phyloP scores from a whole-genome alignment of 441 rosid species.

The Hura crepitans region DNA sequence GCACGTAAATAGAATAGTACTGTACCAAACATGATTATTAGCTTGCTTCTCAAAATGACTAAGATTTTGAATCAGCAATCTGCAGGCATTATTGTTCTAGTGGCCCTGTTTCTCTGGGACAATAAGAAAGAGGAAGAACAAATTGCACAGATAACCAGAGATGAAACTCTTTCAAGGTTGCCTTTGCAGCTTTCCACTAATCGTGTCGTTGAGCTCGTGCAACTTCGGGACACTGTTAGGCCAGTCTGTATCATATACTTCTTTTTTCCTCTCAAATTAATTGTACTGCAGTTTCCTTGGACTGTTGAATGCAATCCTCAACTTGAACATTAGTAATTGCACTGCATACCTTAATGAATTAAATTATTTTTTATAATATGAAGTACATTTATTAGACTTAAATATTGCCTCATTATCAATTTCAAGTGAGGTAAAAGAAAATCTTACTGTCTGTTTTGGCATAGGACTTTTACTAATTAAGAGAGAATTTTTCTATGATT shows the following conservation, averaged over 20 bases:
- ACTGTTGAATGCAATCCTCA: slow-evolving; percentile 8
- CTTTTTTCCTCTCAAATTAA: slow-evolving; percentile 8
- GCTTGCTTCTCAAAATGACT: slow-evolving; percentile 43
- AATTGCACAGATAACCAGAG: slow-evolving; percentile 74
- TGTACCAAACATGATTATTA: slow-evolving; percentile 5
- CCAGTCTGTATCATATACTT: slow-evolving; percentile 52
- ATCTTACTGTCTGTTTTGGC: too few species aligned
- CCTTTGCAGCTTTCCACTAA: slow-evolving; percentile 85
- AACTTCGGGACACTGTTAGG: slow-evolving; percentile 83
- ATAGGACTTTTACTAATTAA: not conserved
- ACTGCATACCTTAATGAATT: slow-evolving; percentile 2
- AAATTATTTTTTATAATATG: not conserved
- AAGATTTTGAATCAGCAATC: slow-evolving; percentile 61
- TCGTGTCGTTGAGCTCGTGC: slow-evolving; percentile 87
- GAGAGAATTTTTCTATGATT: not conserved
- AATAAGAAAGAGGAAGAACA: slow-evolving; percentile 95
- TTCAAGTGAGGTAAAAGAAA: slow-evolving; percentile 12
- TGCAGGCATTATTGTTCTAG: slow-evolving; percentile 74
- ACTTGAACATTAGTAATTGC: slow-evolving; percentile 5
- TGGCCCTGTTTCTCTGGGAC: slow-evolving; percentile 76
- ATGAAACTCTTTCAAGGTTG: slow-evolving; percentile 87
- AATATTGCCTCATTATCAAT: slow-evolving; percentile 6
- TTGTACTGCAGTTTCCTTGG: not conserved
- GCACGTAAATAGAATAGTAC: not conserved
- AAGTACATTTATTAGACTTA: not conserved